A percentile compares a stretch with the other conserved stretches of the same genome.
phyloP scores from a whole-genome alignment of 805 yeast species.

The Kluyveromyces aestuarii region DNA sequence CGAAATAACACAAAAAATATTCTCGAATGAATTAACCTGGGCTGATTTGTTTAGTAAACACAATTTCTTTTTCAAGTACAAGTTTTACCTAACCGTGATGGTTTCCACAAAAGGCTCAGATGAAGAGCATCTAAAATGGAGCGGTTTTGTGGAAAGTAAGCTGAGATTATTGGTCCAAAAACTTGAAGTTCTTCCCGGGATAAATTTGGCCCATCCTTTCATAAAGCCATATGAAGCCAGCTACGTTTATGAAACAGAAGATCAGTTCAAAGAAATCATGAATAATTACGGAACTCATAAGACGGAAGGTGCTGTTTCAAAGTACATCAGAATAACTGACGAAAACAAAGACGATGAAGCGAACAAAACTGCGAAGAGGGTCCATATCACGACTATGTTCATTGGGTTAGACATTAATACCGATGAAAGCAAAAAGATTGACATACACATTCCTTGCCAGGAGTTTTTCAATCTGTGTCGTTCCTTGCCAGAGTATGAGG shows the following conservation, averaged over 20 bases:
- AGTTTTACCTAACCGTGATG: conserved; percentile 75
- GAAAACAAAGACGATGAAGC: conserved; percentile 28
- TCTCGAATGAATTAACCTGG: conserved; percentile 60
- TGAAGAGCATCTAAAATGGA: conserved; percentile 85
- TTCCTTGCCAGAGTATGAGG: conserved; percentile 56
- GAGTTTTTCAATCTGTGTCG: conserved; percentile 81
- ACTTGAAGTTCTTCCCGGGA: conserved; percentile 67
- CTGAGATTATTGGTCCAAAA: conserved; percentile 74
- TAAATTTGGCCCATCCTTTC: conserved; percentile 83
- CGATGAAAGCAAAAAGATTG: conserved; percentile 53
- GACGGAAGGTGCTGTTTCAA: conserved; percentile 39
- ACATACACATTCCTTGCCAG: conserved; percentile 81
- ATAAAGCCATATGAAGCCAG: conserved; percentile 62
- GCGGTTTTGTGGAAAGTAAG: conserved; percentile 88
- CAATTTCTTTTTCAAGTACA: conserved; percentile 73
- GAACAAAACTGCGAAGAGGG: conserved; percentile 22
- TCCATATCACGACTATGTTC: conserved; percentile 66
- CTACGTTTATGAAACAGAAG: conserved; percentile 40
- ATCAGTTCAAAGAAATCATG: conserved; percentile 48
- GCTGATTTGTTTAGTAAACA: conserved; percentile 66
- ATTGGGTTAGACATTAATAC: conserved; percentile 57
- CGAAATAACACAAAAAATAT: conserved; percentile 60
- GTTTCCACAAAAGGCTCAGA: conserved; percentile 64
- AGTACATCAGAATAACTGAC: conserved; percentile 28
- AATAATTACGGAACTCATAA: conserved; percentile 52